Evolutionary conservation across 192 early-diverging fungal genomes (phyloP).

Genomic region (Pilobolus umbonatus): DNA sequence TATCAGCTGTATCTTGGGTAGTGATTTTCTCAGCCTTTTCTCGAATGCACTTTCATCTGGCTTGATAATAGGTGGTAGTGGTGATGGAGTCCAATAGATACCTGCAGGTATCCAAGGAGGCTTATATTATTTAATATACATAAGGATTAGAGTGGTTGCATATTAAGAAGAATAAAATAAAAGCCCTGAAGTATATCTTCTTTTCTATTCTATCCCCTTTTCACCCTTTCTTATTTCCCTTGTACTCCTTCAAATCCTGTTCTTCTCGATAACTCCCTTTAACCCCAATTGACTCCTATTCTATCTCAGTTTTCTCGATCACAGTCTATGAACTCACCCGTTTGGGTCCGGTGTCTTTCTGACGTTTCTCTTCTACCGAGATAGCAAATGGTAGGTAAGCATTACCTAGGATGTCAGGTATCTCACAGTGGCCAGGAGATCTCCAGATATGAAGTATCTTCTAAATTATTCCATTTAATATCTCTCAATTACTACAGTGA

Average conservation of each 20-base stretch:
- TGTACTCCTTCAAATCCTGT: not conserved
- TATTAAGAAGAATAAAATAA: not conserved
- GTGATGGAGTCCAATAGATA: conserved; percentile 18
- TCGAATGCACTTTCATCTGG: conserved; percentile 28
- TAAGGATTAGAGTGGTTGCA: too few species aligned
- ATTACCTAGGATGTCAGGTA: conserved; percentile 30
- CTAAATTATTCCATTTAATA: not conserved
- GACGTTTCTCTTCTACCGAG: not conserved
- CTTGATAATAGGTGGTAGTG: conserved; percentile 2
- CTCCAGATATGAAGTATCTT: conserved; percentile 16
- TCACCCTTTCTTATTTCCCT: not conserved
- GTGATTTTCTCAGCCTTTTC: conserved; percentile 25
- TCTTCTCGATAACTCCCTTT: not conserved
- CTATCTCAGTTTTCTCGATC: too few species aligned
- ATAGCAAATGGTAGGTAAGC: conserved; percentile 18
- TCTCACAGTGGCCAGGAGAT: conserved; percentile 28
- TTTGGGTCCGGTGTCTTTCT: conserved; percentile 7
- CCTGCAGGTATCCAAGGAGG: conserved; percentile 30
- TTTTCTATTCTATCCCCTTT: not conserved
- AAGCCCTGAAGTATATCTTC: not conserved
- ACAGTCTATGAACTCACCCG: too few species aligned
- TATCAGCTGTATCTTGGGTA: conserved; percentile 23
- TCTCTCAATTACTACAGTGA: too few species aligned
- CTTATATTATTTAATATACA: conserved; percentile 4
- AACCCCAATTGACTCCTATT: not conserved